Percentiles rank a stretch among this genome's conserved stretches.
phyloP scores from a whole-genome alignment of 495 filamentous ascomycete genomes.

The Aspergillus wentii region DNA sequence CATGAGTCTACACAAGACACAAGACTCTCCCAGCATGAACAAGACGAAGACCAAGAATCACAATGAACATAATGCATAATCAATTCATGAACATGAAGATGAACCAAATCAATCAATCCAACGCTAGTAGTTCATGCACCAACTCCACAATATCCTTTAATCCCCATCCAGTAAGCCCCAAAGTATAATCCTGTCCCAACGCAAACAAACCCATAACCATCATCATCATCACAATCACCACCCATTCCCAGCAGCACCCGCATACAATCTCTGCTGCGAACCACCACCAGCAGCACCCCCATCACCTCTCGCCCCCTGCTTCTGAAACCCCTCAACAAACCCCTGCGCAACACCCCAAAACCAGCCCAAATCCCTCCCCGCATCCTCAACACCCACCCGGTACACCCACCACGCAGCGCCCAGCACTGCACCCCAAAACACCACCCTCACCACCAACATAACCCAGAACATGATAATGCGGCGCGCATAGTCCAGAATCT shows the following conservation, averaged over 20 bases:
- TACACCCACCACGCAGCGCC: conserved; percentile 52
- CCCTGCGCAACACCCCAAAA: conserved; percentile 47
- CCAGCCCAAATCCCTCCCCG: conserved; percentile 54
- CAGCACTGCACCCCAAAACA: conserved; percentile 54
- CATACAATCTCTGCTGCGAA: too few relatives aligned
- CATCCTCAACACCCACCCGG: conserved; percentile 58
- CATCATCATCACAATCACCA: neutral
- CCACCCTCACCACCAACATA: conserved; percentile 49
- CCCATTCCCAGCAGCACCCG: conserved; percentile 4
- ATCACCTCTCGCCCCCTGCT: conserved; percentile 10
- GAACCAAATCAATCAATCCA: too few relatives aligned
- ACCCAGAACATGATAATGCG: conserved; percentile 71
- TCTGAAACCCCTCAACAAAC: conserved; percentile 50
- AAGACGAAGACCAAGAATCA: too few relatives aligned
- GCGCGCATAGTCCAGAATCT: conserved; percentile 61
- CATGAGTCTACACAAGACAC: too few relatives aligned
- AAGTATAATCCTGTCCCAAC: too few relatives aligned
- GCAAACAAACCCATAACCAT: conserved; percentile 1
- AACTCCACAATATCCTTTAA: too few relatives aligned
- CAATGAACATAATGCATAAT: too few relatives aligned
- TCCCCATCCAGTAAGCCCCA: too few relatives aligned
- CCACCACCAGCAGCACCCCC: conserved; percentile 17
- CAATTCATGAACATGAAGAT: too few relatives aligned
- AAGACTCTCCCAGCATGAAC: too few relatives aligned
- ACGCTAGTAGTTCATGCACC: too few relatives aligned